Conservation (phyloP, 495 filamentous ascomycete species). For the Aspergillus nidulans region DNA sequence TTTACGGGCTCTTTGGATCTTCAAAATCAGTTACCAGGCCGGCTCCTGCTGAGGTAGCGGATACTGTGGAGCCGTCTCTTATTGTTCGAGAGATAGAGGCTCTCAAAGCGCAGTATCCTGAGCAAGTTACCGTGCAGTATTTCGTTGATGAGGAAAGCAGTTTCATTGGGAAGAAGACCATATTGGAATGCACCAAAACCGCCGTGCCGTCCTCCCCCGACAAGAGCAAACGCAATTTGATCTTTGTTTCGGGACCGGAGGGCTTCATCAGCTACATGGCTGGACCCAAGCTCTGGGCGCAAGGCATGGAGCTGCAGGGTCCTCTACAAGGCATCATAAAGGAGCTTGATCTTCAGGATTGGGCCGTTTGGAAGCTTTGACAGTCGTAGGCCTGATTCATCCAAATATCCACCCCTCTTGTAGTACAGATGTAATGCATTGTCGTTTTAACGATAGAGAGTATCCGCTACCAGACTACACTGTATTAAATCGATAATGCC, state of each 20-base stretch:
- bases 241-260: constrained; percentile 83
- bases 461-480: too few relatives aligned
- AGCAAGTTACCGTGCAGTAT: constrained; percentile 59
- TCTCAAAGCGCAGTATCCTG: constrained; percentile 51
- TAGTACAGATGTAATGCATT: background rate
- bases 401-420: background rate
- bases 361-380: constrained; percentile 63
- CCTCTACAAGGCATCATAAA: constrained; percentile 52
- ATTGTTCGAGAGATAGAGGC: constrained; percentile 60
- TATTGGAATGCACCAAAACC: constrained; percentile 35
- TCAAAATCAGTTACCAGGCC: constrained; percentile 1
- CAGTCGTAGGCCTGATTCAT: constrained; percentile 28
- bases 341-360: constrained; percentile 49
- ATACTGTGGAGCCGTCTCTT: constrained; percentile 19
- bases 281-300: constrained; percentile 68
- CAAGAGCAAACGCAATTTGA: constrained; percentile 46
- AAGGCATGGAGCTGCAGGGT: constrained; percentile 70
- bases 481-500: background rate
- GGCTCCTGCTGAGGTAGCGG: background rate
- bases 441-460: too few relatives aligned
- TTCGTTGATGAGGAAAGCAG: constrained; percentile 72
- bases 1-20: constrained; percentile 25
- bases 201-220: constrained; percentile 11
- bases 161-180: constrained; percentile 52
- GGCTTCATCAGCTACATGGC: constrained; percentile 80